Evolutionary conservation across 495 filamentous ascomycete genomes (phyloP).

Genomic region (Penicillium roqueforti): DNA sequence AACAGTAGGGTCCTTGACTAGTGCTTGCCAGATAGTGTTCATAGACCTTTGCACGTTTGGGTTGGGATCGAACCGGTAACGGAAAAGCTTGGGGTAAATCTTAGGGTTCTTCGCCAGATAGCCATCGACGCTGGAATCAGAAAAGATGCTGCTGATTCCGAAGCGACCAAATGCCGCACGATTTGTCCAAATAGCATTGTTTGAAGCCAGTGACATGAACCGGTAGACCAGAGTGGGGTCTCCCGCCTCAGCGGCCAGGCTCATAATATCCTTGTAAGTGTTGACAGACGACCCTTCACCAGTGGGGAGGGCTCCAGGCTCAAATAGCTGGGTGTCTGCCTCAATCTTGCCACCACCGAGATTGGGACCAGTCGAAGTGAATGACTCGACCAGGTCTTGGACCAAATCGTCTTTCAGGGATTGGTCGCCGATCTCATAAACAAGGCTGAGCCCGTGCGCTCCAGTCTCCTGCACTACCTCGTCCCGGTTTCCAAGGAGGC

Average conservation of each 20-base stretch:
- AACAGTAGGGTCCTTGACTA: constrained; percentile 76
- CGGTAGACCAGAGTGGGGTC: constrained; percentile 92
- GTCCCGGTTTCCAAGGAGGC: constrained; percentile 81
- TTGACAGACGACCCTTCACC: constrained; percentile 84
- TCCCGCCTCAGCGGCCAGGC: constrained; percentile 84
- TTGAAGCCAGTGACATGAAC: constrained; percentile 93
- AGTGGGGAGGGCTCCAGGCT: constrained; percentile 86
- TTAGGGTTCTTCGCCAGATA: constrained; percentile 77
- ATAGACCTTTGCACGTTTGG: constrained; percentile 87
- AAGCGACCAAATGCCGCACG: constrained; percentile 92
- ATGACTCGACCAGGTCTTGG: constrained; percentile 78
- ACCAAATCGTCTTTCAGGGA: constrained; percentile 77
- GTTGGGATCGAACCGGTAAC: constrained; percentile 93
- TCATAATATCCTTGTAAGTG: constrained; percentile 95
- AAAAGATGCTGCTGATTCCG: constrained; percentile 85
- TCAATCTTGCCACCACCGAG: constrained; percentile 71
- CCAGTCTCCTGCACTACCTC: constrained; percentile 94
- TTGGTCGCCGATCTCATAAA: constrained; percentile 86
- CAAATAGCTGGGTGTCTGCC: constrained; percentile 87
- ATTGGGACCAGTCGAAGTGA: constrained; percentile 69
- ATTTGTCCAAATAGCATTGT: constrained; percentile 93
- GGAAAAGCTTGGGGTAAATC: constrained; percentile 88
- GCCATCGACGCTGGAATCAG: constrained; percentile 71
- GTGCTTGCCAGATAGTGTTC: constrained; percentile 93
- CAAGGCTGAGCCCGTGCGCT: constrained; percentile 79